Conservation (phyloP, 495 filamentous ascomycete species). For the Daldinia childiae region DNA sequence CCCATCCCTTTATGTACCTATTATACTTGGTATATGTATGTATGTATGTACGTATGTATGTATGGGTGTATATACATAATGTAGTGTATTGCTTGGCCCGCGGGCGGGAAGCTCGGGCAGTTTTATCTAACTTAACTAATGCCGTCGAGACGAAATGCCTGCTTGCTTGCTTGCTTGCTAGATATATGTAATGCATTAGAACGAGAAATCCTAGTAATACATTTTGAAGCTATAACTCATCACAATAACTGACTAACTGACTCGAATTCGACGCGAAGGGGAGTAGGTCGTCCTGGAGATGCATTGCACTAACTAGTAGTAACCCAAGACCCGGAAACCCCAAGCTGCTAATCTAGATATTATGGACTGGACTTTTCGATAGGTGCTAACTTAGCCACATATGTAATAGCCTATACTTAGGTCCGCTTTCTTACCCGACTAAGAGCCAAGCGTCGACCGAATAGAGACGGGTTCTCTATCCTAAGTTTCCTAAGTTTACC, state of each 20-base stretch:
- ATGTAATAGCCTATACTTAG: slow-evolving; percentile 25
- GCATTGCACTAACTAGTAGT: neutral
- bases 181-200: neutral
- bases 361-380: slow-evolving; percentile 14
- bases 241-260: neutral
- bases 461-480: slow-evolving; percentile 20
- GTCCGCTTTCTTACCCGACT: slow-evolving; percentile 20
- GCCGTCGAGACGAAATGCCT: neutral
- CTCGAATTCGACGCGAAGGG: neutral
- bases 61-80: too few relatives aligned
- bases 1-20: neutral
- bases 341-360: slow-evolving; percentile 9
- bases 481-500: slow-evolving; percentile 29
- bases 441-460: slow-evolving; percentile 31
- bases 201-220: neutral
- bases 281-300: slow-evolving; percentile 6
- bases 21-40: neutral
- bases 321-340: slow-evolving; percentile 4
- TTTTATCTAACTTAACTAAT: neutral
- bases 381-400: slow-evolving; percentile 25
- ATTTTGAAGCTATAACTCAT: neutral
- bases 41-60: too few relatives aligned
- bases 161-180: neutral
- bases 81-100: slow-evolving; percentile 4
- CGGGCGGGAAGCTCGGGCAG: slow-evolving; percentile 14